Base-by-base conservation (phyloP, 2,329 filamentous ascomycete species). In the Stemphylium lycopersici region DNA sequence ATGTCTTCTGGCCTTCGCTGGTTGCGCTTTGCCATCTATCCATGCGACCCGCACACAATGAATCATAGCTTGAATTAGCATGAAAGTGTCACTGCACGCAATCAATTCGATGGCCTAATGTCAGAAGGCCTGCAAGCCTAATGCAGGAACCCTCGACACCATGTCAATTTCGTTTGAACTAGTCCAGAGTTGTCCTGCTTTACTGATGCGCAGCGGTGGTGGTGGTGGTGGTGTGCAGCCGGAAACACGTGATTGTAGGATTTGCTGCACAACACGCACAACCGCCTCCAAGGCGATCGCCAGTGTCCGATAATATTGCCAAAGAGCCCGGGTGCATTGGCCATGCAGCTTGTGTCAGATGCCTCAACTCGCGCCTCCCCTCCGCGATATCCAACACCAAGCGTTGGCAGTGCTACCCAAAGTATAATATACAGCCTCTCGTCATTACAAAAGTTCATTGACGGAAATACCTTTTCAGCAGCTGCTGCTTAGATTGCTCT, bases 61-160 rank as follows among this genome's bases (percentile, higher is more conserved):
- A 29, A 15, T 24, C 7, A 32, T 32, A 46, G 24, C 33, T 32
- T 33, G 36, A 48, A 48, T 39, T 13, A 48, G 38, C 18, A 41
- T 41, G 7, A 26, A 18, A n/a, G 32, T 41, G 38, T 36, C 29
- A 20, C 8, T n/a, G n/a, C 39, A 12, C 6, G n/a, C 37, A 41
- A 42, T 11, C n/a, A 20, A 49, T 11, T 33, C 20, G 29, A 18
- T 18, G 20, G 4, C 24, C 20, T 15, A 11, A 18, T 20, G 18
- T 18, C 16, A 11, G 29, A 15, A 18, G 52, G 40, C 29, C 32
- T 31, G 31, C 41, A 32, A 32, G 29, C 32, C 47, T 52, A 52
- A 46, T 44, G 52, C 52, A 55, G 52, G 52, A 55, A 52, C 52
- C 37, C 31, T 47, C 40, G 15, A 42, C 10, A 45, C 31, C 41